Evolutionary conservation across 805 yeast genomes (phyloP), one percentile per base, ranked within the genome.

Genomic region (Suhomyces sp.): DNA sequence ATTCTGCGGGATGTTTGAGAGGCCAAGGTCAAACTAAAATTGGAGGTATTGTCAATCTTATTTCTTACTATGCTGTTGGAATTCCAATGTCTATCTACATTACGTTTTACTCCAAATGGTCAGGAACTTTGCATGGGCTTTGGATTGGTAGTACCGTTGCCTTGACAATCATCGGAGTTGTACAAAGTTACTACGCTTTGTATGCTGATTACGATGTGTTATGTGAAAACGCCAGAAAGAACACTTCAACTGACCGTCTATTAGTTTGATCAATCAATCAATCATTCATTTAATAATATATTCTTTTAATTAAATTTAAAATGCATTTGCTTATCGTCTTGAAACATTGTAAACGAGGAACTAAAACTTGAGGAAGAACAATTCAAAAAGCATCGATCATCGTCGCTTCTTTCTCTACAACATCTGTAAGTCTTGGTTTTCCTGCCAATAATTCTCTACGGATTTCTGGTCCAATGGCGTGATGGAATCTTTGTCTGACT

Each of bases 361-460:
- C n/a, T n/a, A n/a, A n/a, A n/a, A n/a, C n/a, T n/a, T n/a, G n/a
- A n/a, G n/a, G n/a, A n/a, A n/a, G n/a, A n/a, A n/a, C n/a, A n/a
- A n/a, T n/a, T n/a, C 19, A 56, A 40, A 65, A 65, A 10, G 69
- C 70, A 47, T 65, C 66, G 26, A 56, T 54, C 71, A 66, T 65
- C 12, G 51, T 48, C 5, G 65, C 64, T 33, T 64, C 69, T 33
- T 59, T 57, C 3, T 42, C 31, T 13, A 50, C 44, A n/a, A 44
- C 40, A 18, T 52, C 45, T 23, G 55, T 53, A 30, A 70, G 69
- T 65, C 93, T 78, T 35, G 86, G 77, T 30, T 70, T 72, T 38
- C 98, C 98, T 14, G 96, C 95, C 45, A 85, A 65, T 44, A 93
- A 71, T 58, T 93, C 98, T 53, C 97, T 79, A 65, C 98, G 78